Evolutionary conservation across 2,329 filamentous ascomycete species (phyloP).

Genomic region (Penicillium hordei): DNA sequence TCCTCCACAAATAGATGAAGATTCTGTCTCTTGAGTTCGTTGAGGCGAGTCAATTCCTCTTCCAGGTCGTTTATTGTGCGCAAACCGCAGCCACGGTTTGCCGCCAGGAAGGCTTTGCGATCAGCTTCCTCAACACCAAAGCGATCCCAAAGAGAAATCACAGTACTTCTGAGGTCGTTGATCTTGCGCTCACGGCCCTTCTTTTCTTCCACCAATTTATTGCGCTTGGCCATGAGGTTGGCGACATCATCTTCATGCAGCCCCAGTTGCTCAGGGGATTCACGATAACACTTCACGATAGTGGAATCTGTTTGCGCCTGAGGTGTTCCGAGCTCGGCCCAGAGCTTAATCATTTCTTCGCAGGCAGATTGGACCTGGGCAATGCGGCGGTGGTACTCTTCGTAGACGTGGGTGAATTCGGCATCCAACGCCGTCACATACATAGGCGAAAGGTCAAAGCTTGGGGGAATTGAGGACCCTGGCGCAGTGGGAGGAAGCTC

Average conservation of each 20-base stretch:
- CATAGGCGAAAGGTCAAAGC: conserved; percentile 85
- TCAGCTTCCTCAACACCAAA: conserved; percentile 80
- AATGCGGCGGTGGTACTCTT: conserved; percentile 88
- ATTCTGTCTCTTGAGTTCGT: conserved; percentile 93
- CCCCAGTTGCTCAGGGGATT: conserved; percentile 89
- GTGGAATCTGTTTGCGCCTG: conserved; percentile 85
- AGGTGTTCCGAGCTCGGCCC: conserved; percentile 92
- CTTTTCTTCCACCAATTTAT: conserved; percentile 87
- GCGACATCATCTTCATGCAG: conserved; percentile 83
- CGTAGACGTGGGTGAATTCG: conserved; percentile 92
- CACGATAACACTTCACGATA: conserved; percentile 86
- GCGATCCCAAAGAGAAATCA: conserved; percentile 88
- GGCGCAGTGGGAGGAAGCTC: conserved; percentile 78
- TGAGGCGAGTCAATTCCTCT: conserved; percentile 80
- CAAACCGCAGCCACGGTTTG: conserved; percentile 86
- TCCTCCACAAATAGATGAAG: conserved; percentile 95
- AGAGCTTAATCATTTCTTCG: conserved; percentile 88
- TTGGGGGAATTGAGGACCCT: conserved; percentile 72
- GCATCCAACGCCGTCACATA: conserved; percentile 84
- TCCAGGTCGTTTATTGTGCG: conserved; percentile 95
- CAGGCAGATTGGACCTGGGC: conserved; percentile 70
- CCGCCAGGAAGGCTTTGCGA: conserved; percentile 78
- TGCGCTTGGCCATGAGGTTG: conserved; percentile 69
- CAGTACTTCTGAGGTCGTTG: conserved; percentile 70
- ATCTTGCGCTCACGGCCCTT: conserved; percentile 74